Base-by-base conservation (phyloP, 2,329 filamentous ascomycete species). In the Claviceps lovelessii region DNA sequence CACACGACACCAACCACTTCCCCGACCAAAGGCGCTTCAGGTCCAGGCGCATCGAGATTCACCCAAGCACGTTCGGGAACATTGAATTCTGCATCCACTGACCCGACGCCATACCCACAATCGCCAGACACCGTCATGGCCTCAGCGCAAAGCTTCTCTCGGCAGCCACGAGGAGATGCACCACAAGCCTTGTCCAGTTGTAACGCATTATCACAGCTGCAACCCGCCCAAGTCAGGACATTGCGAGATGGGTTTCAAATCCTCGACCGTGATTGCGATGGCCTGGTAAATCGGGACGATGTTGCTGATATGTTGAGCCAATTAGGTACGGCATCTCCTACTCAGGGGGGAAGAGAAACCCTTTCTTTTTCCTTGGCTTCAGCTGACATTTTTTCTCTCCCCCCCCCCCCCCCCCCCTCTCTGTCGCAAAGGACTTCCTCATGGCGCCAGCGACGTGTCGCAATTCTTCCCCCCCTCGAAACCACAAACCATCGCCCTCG, bases 201-300 rank as follows among this genome's bases (percentile, higher is more conserved):
- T 39, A 81, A 77, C 61, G 75, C 82, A 15, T 73, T 90, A 48
- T 83, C 84, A 3, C 85, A 87, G 63, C 72, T 97, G 46, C 86
- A 91, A 42, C 83, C 88, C 2, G 77, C 87, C 3, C 88, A 96
- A 62, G 82, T 96, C 41, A 83, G 90, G 63, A 88, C 88, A 62
- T 80, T 98, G 70, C 82, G 93, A 57, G 91, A 97, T 66, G 89
- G 86, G 0, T 98, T 97, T 69, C 88, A 94, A 68, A 90, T 96
- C 56, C 77, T 98, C 49, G 93, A 97, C 68, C 80, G 88, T 57
- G 85, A 93, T 69, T 90, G 89, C 64, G 89, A 93, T 64, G 90
- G 91, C 19, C 75, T 80, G 52, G 84, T 98, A 58, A 86, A 85
- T 60, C 79, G 86, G 56, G 86, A 91, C 28, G 89, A 95, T 66